Evolutionary conservation across 495 filamentous ascomycete genomes (phyloP), one percentile per base, ranked within the genome.

Genomic region (Wilcoxina mikolae): DNA sequence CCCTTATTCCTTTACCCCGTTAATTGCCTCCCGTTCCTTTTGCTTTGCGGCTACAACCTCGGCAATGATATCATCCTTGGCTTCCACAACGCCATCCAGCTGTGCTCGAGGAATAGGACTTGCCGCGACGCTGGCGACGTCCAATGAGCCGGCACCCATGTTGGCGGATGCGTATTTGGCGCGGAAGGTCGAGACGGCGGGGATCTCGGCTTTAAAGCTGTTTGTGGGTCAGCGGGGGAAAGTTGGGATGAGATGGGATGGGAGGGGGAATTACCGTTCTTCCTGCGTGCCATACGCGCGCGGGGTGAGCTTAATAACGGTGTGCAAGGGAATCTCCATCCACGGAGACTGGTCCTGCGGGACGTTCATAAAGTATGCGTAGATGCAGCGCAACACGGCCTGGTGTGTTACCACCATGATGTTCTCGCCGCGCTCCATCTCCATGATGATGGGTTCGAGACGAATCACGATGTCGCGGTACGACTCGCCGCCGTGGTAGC

Each of bases 381-480:
- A 96, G 59, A 98, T 95, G 71, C 91, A 98, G 50, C 91, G 79
- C 53, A 98, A 73, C 22, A 98, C 89, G 2, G 91, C 91, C 68
- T 98, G 91, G 68, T 98, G 91, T 4, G 91, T 95, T 44, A 98
- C 88, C 63, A 98, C 95, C 53, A 98, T 82, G 57, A 98, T 94
- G 62, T 98, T 90, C 67, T 95, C 91, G 60, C 80, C 84, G 53
- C 91, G 79, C 68, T 98, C 91, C 42, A 98, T 73, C 63, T 98
- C 91, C 91, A 98, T 98, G 72, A 98, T 98, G 68, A 98, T 98
- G 45, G 91, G 91, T 64, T 98, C 91, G 0, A 98, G 80, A 1
- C 91, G 85, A 58, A 95, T 95, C 23, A 98, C 91, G 0, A 98
- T 90, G 66, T 98, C 91, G 51, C 91, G 86, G 68, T 98, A 98